phyloP scores from a whole-genome alignment of 768 basidiomycete species.

The Lentinus brumalis region DNA sequence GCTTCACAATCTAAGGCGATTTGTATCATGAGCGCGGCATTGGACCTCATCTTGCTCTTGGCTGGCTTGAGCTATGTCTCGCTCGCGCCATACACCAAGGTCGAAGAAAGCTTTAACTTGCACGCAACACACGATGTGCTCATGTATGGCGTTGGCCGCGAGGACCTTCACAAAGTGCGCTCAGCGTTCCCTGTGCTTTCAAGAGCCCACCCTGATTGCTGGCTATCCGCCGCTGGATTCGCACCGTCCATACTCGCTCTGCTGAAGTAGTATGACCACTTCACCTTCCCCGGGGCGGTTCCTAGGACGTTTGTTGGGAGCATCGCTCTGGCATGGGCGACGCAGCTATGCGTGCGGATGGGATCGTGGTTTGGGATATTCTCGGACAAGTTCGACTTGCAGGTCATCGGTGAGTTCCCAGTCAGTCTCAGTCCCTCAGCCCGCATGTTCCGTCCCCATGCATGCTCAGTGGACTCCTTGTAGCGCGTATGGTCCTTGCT shows the following conservation, averaged over 20 bases:
- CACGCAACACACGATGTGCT: constrained; percentile 90
- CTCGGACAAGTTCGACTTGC: constrained; percentile 63
- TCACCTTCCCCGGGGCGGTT: constrained; percentile 84
- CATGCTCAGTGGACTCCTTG: background rate
- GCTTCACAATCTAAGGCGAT: background rate
- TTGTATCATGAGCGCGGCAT: constrained; percentile 36
- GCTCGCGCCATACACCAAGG: constrained; percentile 89
- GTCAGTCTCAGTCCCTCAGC: too few species aligned
- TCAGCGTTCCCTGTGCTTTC: background rate
- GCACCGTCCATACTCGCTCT: background rate
- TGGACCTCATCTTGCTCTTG: constrained; percentile 54
- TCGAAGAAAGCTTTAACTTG: constrained; percentile 96
- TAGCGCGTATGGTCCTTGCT: constrained; percentile 78
- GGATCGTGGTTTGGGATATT: constrained; percentile 46
- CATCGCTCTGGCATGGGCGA: constrained; percentile 60
- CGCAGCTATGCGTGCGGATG: constrained; percentile 50
- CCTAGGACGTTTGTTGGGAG: constrained; percentile 88
- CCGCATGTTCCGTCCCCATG: too few species aligned
- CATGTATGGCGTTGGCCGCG: constrained; percentile 61
- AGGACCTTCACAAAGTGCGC: constrained; percentile 52
- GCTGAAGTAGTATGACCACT: constrained; percentile 79
- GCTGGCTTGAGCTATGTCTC: constrained; percentile 69
- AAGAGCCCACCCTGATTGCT: background rate
- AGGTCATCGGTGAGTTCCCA: constrained; percentile 60
- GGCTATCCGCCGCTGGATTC: background rate